A percentile compares a stretch with the other conserved stretches of the same genome.
phyloP scores from a whole-genome alignment of 352 stramenopile genomes.

The Aphanomyces invadans region DNA sequence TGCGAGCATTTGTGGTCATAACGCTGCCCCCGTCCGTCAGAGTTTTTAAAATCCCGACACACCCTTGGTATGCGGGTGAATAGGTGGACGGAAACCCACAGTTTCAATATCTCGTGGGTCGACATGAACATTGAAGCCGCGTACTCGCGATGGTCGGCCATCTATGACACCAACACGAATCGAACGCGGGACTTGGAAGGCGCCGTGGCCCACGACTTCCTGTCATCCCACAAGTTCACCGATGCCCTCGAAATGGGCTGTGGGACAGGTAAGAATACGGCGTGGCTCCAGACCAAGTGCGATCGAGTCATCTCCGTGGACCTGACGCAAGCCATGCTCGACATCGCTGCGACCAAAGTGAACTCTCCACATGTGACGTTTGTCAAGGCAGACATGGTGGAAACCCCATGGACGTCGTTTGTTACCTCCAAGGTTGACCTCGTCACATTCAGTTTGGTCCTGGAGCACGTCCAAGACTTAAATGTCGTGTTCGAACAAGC shows the following conservation, averaged over 20 bases:
- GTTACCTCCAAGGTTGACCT: not conserved
- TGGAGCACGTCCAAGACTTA: not conserved
- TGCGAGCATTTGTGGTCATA: too few relatives aligned
- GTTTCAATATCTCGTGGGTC: too few relatives aligned
- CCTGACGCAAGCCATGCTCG: slow-evolving; percentile 9
- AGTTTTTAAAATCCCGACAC: too few relatives aligned
- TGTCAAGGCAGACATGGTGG: not conserved
- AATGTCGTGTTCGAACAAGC: not conserved
- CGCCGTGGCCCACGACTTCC: not conserved
- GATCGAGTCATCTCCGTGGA: not conserved
- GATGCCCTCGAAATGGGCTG: slow-evolving; percentile 12
- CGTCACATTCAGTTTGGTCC: slow-evolving; percentile 18
- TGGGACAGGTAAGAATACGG: slow-evolving; percentile 10
- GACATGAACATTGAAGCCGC: slow-evolving; percentile 16
- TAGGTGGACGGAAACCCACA: too few relatives aligned
- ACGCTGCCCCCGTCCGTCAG: too few relatives aligned
- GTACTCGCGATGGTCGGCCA: slow-evolving; percentile 5
- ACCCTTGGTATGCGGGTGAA: too few relatives aligned
- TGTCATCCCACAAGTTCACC: not conserved
- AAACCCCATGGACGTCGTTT: not conserved
- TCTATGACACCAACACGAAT: slow-evolving; percentile 16
- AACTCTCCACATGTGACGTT: not conserved
- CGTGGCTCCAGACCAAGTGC: not conserved
- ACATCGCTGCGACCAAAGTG: not conserved
- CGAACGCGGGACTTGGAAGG: slow-evolving; percentile 4